These are phyloP conservation scores for Tilletia horrida DNA, from an alignment of 1,284 basidiomycete species.

Conservation along the genomic window DNA sequence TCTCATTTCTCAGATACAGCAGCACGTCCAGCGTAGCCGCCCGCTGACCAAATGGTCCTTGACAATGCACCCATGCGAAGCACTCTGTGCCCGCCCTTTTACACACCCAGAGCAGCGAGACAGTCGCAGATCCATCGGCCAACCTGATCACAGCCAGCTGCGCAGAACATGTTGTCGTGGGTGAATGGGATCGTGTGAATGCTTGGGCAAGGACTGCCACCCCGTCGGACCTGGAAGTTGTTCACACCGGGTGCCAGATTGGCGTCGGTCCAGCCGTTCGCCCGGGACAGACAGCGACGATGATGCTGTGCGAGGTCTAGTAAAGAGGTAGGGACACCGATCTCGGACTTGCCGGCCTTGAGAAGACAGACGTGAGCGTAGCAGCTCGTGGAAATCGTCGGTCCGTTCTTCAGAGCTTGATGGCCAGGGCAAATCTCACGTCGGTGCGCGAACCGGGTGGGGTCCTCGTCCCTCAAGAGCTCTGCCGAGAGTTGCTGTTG, in stretches of 20 bases:
- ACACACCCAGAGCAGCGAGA: neutral
- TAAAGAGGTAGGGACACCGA: too few species aligned
- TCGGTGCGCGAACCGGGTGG: neutral
- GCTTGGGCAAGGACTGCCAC: neutral
- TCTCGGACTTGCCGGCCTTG: conserved; percentile 2
- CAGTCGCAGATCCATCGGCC: conserved; percentile 5
- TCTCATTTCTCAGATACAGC: too few species aligned
- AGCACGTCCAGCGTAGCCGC: too few species aligned
- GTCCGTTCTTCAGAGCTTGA: neutral
- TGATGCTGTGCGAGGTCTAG: too few species aligned
- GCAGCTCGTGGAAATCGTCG: neutral
- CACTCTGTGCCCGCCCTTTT: neutral
- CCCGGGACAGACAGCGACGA: neutral
- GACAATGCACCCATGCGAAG: too few species aligned
- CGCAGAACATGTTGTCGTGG: conserved; percentile 8
- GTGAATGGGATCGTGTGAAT: conserved; percentile 10
- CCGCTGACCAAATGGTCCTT: too few species aligned
- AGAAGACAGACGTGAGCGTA: conserved; percentile 14
- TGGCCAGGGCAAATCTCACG: neutral
- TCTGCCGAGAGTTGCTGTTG: neutral
- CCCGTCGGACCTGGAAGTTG: neutral
- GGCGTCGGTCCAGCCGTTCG: neutral
- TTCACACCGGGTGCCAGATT: neutral
- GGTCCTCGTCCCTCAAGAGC: conserved; percentile 9
- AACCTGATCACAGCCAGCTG: conserved; percentile 6